Percentiles rank a stretch among this genome's conserved stretches.
Evolutionary conservation across 495 filamentous ascomycete species (phyloP).

Genomic region (Neurospora sp.): DNA sequence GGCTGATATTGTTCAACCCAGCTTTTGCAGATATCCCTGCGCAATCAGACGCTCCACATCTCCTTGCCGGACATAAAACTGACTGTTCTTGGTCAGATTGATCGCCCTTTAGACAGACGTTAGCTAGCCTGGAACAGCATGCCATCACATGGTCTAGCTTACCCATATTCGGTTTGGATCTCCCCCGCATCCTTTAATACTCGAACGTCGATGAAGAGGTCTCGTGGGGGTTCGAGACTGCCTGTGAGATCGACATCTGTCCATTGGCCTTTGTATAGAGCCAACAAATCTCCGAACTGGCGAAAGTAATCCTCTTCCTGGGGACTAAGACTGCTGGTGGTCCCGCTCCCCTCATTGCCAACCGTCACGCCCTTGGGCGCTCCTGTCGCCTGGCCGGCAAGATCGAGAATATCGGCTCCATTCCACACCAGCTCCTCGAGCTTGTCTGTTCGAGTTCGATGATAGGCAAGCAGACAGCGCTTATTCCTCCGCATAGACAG

Average conservation of each 20-base stretch:
- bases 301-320: constrained; percentile 97
- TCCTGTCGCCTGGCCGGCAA: constrained; percentile 31
- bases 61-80: constrained; percentile 92
- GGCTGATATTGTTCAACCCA: constrained; percentile 48
- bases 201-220: constrained; percentile 95
- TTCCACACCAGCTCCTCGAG: constrained; percentile 92
- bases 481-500: constrained; percentile 94
- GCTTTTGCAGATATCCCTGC: constrained; percentile 91
- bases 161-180: constrained; percentile 99
- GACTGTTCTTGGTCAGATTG: constrained; percentile 93
- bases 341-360: constrained; percentile 15
- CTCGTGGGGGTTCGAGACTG: constrained; percentile 83
- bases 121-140: neutral
- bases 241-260: constrained; percentile 96
- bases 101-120: constrained; percentile 56
- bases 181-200: constrained; percentile 96
- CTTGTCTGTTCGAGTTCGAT: constrained; percentile 79
- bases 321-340: constrained; percentile 74
- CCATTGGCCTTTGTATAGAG: constrained; percentile 97
- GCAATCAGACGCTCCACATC: constrained; percentile 93
- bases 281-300: constrained; percentile 82
- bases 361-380: constrained; percentile 23
- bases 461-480: constrained; percentile 89
- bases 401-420: constrained; percentile 63
- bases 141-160: constrained; percentile 20